Evolutionary conservation across 768 basidiomycete genomes (phyloP).

Genomic region (Tylopilus intermedius): DNA sequence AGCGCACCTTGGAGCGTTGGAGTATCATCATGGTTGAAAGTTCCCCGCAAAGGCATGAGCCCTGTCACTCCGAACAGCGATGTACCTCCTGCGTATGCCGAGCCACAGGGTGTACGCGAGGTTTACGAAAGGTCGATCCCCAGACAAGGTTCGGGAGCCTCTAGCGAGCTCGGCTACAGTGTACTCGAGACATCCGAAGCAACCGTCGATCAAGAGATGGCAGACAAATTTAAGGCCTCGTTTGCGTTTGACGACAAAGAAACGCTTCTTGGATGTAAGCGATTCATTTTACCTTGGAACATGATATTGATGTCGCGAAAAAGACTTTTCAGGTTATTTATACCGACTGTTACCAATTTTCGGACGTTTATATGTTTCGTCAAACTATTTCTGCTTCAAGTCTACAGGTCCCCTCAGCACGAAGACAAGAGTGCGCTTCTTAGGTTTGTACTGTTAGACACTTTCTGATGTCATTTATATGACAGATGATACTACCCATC

Average conservation of each 20-base stretch:
- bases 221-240: constrained; percentile 69
- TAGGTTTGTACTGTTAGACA: background rate
- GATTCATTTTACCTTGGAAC: background rate
- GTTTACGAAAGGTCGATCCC: constrained; percentile 37
- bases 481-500: constrained; percentile 91
- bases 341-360: constrained; percentile 85
- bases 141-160: constrained; percentile 27
- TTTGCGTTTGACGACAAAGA: constrained; percentile 93
- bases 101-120: constrained; percentile 46
- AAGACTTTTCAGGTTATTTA: constrained; percentile 89
- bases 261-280: constrained; percentile 80
- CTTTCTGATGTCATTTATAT: constrained; percentile 2
- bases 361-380: constrained; percentile 87
- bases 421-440: constrained; percentile 70
- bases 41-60: constrained; percentile 37
- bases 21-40: constrained; percentile 69
- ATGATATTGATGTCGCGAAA: constrained; percentile 3
- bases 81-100: constrained; percentile 14
- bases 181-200: constrained; percentile 72
- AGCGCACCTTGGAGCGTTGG: constrained; percentile 52
- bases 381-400: constrained; percentile 91
- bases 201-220: constrained; percentile 54
- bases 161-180: constrained; percentile 69
- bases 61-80: constrained; percentile 31
- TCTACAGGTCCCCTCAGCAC: constrained; percentile 74